A percentile compares a stretch with the other conserved stretches of the same genome.
These are phyloP conservation scores for Neolentinus lepideus DNA, from an alignment of 1,284 basidiomycete species.

Conservation along the genomic window DNA sequence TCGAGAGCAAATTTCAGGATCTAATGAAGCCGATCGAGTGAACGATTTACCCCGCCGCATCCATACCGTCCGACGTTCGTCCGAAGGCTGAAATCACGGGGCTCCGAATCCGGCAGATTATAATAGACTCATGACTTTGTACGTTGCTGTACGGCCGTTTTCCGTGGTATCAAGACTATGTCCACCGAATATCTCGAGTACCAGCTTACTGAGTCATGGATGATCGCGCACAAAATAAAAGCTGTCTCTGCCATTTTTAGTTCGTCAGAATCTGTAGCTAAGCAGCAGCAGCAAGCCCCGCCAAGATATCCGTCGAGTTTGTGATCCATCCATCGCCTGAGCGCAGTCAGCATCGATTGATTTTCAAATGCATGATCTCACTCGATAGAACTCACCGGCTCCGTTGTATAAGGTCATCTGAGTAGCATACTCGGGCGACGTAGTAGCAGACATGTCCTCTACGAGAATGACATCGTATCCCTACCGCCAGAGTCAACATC, in stretches of 20 bases:
- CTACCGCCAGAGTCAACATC: constrained; percentile 1
- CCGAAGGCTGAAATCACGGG: not conserved
- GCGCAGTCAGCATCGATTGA: not conserved
- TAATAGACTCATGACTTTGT: not conserved
- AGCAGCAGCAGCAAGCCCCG: not conserved
- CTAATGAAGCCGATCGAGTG: no score
- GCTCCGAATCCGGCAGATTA: not conserved
- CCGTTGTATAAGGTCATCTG: constrained; percentile 10
- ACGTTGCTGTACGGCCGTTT: no score
- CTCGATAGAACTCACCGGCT: not conserved
- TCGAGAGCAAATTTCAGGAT: no score
- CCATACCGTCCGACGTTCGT: not conserved
- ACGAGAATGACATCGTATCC: constrained; percentile 12
- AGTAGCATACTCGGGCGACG: constrained; percentile 9
- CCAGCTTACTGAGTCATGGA: no score
- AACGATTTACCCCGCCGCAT: no score
- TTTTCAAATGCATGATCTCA: not conserved
- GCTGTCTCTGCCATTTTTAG: no score
- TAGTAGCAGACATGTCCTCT: constrained; percentile 11
- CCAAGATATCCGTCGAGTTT: not conserved
- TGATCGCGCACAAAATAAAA: no score
- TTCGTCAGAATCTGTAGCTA: no score
- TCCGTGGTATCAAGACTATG: no score
- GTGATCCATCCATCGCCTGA: not conserved
- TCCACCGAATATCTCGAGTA: no score